A percentile compares a stretch with the other conserved stretches of the same genome.
phyloP scores from a whole-genome alignment of 2,329 filamentous ascomycete species.

The Alternaria burnsii region DNA sequence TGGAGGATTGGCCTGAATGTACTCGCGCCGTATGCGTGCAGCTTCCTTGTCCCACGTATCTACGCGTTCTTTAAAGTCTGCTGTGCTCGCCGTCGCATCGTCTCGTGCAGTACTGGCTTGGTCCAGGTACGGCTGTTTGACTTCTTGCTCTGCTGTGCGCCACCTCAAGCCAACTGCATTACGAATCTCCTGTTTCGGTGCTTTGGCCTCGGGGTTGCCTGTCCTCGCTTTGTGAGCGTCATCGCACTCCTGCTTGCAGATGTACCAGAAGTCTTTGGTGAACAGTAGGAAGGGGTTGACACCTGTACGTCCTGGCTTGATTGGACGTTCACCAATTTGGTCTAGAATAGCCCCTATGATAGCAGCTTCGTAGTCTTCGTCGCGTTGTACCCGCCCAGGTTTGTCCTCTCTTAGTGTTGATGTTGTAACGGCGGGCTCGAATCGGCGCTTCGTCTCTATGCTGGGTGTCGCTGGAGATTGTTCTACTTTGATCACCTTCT shows the following conservation, averaged over 20 bases:
- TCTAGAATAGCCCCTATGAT: constrained; percentile 65
- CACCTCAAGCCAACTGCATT: constrained; percentile 89
- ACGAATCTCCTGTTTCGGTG: constrained; percentile 76
- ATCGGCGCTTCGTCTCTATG: constrained; percentile 36
- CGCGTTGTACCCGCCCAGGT: constrained; percentile 36
- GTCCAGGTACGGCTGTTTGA: constrained; percentile 80
- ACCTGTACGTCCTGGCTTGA: constrained; percentile 74
- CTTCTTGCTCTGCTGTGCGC: constrained; percentile 76
- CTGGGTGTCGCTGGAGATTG: constrained; percentile 19
- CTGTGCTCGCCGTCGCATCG: constrained; percentile 66
- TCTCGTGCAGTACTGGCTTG: constrained; percentile 75
- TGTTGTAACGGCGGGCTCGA: constrained; percentile 25
- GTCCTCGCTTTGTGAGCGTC: constrained; percentile 71
- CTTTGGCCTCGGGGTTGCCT: constrained; percentile 73
- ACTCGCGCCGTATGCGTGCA: constrained; percentile 55
- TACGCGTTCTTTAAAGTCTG: constrained; percentile 67
- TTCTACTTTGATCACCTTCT: constrained; percentile 58
- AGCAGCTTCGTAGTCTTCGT: constrained; percentile 63
- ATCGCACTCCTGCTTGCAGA: constrained; percentile 71
- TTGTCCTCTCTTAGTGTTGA: constrained; percentile 21
- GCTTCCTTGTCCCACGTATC: constrained; percentile 77
- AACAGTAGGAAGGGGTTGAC: constrained; percentile 90
- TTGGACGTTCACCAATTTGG: constrained; percentile 77
- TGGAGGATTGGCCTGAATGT: constrained; percentile 49
- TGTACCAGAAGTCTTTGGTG: constrained; percentile 76